These are phyloP conservation scores for Catharanthus roseus DNA, from an alignment of 257 asterid species.

Conservation along the genomic window DNA sequence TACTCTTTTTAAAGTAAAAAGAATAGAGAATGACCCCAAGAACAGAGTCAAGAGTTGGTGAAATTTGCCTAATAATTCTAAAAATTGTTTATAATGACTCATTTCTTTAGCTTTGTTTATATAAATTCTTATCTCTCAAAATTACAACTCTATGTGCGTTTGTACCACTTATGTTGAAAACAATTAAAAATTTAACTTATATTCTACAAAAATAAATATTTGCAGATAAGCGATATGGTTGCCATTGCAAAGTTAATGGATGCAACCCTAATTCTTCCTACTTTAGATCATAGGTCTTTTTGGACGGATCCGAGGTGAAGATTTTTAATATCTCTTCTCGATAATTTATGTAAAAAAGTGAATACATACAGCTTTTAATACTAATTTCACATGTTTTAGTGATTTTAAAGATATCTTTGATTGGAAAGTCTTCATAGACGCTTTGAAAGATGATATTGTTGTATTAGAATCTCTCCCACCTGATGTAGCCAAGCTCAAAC, in stretches of 20 bases:
- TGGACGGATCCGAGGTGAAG: constrained; percentile 41
- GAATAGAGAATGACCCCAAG: no score
- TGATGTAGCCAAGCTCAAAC: constrained; percentile 16
- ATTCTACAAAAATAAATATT: neutral
- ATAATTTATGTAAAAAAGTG: neutral
- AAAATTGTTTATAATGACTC: no score
- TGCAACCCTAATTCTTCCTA: constrained; percentile 37
- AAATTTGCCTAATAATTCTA: no score
- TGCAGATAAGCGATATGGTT: constrained; percentile 45
- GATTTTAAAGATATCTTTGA: constrained; percentile 44
- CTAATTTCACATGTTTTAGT: constrained; percentile 23
- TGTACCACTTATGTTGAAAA: no score
- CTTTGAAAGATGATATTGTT: constrained; percentile 31
- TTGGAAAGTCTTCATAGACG: constrained; percentile 31
- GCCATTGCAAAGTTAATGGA: constrained; percentile 37
- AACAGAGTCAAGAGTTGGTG: no score
- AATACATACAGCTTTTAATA: constrained; percentile 4
- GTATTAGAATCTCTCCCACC: constrained; percentile 35
- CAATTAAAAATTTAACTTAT: no score
- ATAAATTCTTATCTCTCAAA: neutral
- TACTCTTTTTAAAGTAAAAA: no score
- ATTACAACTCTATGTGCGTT: neutral
- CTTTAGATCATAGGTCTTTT: constrained; percentile 38
- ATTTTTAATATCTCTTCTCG: constrained; percentile 2
- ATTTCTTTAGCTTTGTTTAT: no score